phyloP scores from a whole-genome alignment of 2,329 filamentous ascomycete species.

The Hypoxylon sp. region DNA sequence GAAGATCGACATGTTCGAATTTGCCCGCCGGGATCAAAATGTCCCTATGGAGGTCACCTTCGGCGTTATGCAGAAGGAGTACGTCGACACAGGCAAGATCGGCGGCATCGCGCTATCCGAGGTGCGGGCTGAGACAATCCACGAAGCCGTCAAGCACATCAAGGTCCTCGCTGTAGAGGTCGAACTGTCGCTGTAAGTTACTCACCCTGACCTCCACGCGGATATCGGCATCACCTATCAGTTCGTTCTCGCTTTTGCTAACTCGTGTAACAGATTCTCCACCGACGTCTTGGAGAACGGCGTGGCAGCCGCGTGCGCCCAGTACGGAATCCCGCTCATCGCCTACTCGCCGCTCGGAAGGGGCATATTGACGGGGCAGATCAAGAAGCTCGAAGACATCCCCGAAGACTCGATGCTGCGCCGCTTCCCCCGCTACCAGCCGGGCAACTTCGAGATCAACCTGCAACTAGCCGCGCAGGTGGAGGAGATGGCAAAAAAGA shows the following conservation, averaged over 20 bases:
- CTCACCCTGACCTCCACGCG: neutral
- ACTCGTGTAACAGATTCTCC: slow-evolving; percentile 42
- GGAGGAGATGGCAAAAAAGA: slow-evolving; percentile 70
- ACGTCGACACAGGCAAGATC: slow-evolving; percentile 59
- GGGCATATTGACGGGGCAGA: slow-evolving; percentile 69
- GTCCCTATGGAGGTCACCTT: slow-evolving; percentile 56
- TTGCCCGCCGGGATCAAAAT: slow-evolving; percentile 64
- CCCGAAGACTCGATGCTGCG: slow-evolving; percentile 69
- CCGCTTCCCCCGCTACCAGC: slow-evolving; percentile 72
- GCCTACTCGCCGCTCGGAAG: slow-evolving; percentile 79
- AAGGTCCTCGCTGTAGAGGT: slow-evolving; percentile 57
- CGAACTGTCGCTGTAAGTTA: slow-evolving; percentile 56
- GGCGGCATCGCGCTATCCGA: slow-evolving; percentile 59
- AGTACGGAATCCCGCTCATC: slow-evolving; percentile 77
- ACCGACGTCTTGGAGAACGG: slow-evolving; percentile 53
- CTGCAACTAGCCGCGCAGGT: slow-evolving; percentile 72
- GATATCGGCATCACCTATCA: too few relatives aligned
- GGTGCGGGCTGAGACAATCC: slow-evolving; percentile 58
- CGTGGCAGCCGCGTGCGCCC: slow-evolving; percentile 64
- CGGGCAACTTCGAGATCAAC: slow-evolving; percentile 75
- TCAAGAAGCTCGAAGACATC: slow-evolving; percentile 57
- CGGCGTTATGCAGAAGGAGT: slow-evolving; percentile 54
- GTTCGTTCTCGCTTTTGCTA: slow-evolving; percentile 13
- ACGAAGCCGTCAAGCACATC: slow-evolving; percentile 54
- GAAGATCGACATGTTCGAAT: slow-evolving; percentile 68